These are phyloP conservation scores for Borovskyia barvae DNA, from an alignment of 208 protist genomes.

Conservation along the genomic window DNA sequence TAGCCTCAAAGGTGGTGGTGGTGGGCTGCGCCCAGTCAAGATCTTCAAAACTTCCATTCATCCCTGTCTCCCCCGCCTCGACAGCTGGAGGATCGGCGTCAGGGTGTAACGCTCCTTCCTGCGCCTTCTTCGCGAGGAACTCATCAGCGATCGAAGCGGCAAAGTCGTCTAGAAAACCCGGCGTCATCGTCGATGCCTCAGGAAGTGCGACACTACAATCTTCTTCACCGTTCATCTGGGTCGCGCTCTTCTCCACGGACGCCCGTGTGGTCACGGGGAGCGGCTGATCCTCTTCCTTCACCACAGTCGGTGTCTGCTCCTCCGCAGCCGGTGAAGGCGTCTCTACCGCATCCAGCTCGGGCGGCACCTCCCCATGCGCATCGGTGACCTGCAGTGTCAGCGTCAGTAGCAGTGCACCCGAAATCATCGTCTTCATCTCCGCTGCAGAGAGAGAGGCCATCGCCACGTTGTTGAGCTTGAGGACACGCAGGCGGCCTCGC, in stretches of 20 bases:
- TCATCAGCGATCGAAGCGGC: conserved; percentile 17
- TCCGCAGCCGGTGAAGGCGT: not conserved
- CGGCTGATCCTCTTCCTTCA: not conserved
- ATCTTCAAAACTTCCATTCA: conserved; percentile 2
- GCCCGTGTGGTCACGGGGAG: not conserved
- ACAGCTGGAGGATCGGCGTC: conserved; percentile 2
- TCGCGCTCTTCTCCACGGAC: not conserved
- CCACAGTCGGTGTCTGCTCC: not conserved
- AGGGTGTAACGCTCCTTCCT: conserved; percentile 12
- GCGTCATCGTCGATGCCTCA: not conserved
- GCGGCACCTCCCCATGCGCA: conserved; percentile 4
- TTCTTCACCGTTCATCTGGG: no score
- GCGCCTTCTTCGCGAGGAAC: conserved; percentile 25
- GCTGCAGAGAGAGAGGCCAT: conserved; percentile 8
- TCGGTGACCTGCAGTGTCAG: conserved; percentile 32
- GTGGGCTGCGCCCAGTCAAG: conserved; percentile 5
- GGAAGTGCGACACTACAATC: no score
- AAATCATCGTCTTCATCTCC: conserved; percentile 13
- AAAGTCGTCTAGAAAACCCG: conserved; percentile 6
- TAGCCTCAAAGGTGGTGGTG: not conserved
- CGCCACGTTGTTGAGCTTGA: conserved; percentile 44
- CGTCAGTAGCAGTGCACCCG: conserved; percentile 21
- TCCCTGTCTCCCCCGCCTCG: not conserved
- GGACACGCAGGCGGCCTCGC: conserved; percentile 31
- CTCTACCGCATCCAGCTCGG: not conserved